Base-by-base conservation (phyloP, 148 eudicot species). In the Dysphania ambrosioides region DNA sequence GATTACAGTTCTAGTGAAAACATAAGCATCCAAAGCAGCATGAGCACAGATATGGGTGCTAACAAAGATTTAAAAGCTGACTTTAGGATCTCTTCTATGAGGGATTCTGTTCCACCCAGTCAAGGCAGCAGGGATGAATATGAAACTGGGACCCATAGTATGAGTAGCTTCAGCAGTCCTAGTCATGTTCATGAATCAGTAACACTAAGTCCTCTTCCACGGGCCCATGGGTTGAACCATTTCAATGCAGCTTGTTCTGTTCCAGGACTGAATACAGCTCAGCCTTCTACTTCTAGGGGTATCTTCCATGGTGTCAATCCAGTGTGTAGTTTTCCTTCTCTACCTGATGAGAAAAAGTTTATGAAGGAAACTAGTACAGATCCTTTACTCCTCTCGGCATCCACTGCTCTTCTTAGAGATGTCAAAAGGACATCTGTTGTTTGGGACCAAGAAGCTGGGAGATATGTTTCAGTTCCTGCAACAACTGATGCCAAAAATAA, bases 391-490 rank as follows among this genome's bases (percentile, higher is more conserved):
- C 74, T 71, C 34, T 78, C 89, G 34, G 84, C 88, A 42, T 78
- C 89, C 47, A 79, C 78, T 34, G 78, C 82, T 74, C 80, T 94
- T 23, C 84, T 91, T 5, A 84, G 97, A 80, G 97, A 93, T 71
- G 84, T 90, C 23, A 90, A 87, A 72, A 84, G 93, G 80, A 83
- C 96, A 30, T 90, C 97, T 2, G 97, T 92, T 23, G 87, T 92
- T 16, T 95, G 99, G 99, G 97, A 95, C 79, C 96, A 92, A 79
- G 99, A 95, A 78, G 99, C 96, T 8, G 97, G 96, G 59, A 78
- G 99, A 78, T 95, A 92, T 56, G 90, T 95, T 24, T 95, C 99
- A 3, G 90, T 92, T 64, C 87, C 96, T 34, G 75, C 87, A 24
- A 80, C 97, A 42, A 81, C 86, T 65, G 93, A 87, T 61, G 78